Evolutionary conservation across 768 basidiomycete genomes (phyloP).

Genomic region (Auricularia auricula-judae): DNA sequence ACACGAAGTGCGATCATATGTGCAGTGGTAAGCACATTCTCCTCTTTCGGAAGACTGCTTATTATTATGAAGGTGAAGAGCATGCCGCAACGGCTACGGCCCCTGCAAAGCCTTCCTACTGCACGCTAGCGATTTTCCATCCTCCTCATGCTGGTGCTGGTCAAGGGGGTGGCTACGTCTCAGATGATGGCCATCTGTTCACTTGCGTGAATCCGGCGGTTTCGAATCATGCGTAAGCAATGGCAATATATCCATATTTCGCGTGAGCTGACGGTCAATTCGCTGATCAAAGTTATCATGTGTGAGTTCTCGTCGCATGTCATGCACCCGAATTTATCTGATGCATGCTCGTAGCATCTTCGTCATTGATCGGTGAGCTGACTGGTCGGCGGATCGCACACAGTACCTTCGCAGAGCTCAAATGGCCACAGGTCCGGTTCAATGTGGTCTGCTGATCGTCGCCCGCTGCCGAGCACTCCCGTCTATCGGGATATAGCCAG

Average conservation of each 20-base stretch:
- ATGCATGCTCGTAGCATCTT: constrained; percentile 30
- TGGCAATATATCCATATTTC: background rate
- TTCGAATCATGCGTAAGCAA: constrained; percentile 33
- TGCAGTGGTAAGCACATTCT: background rate
- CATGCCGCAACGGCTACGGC: constrained; percentile 29
- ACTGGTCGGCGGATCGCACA: background rate
- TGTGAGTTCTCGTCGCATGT: constrained; percentile 29
- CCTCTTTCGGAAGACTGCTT: background rate
- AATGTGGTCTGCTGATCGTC: constrained; percentile 31
- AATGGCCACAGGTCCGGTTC: constrained; percentile 34
- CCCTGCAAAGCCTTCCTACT: constrained; percentile 40
- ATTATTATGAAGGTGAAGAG: constrained; percentile 32
- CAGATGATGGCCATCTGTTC: constrained; percentile 46
- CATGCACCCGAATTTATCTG: background rate
- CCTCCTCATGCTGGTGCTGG: constrained; percentile 18
- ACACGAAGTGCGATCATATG: constrained; percentile 38
- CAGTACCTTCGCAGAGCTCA: no score
- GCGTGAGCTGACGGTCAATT: background rate
- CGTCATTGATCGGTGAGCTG: constrained; percentile 37
- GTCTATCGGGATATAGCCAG: constrained; percentile 12
- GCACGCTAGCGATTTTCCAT: constrained; percentile 45
- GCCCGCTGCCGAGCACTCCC: constrained; percentile 35
- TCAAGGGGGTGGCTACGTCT: constrained; percentile 34
- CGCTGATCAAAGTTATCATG: constrained; percentile 26
- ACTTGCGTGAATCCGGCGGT: constrained; percentile 41